Percentiles rank a stretch among this genome's conserved stretches.
Conservation (phyloP, 2,329 filamentous ascomycete species). For the Nemania diffusa region DNA sequence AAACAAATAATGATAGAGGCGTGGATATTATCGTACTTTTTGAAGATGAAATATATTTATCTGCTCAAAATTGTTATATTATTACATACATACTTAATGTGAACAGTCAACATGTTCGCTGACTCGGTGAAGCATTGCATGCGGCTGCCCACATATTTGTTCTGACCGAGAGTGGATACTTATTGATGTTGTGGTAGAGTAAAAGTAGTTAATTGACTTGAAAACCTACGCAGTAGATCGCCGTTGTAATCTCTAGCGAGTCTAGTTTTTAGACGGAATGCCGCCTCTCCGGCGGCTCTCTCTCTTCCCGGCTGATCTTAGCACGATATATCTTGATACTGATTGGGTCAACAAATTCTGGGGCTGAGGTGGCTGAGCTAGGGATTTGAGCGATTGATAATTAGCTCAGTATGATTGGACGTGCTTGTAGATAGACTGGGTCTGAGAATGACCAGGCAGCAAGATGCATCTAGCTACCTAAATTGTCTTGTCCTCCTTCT, state of each 20-base stretch:
- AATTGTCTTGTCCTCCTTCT: background rate
- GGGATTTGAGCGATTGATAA: slow-evolving; percentile 9
- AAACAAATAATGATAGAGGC: no score
- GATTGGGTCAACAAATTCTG: slow-evolving; percentile 1
- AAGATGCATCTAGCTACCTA: background rate
- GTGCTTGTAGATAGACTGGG: background rate
- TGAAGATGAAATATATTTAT: no score
- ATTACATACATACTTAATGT: no score
- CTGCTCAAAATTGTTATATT: no score
- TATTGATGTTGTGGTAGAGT: no score
- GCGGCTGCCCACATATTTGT: no score
- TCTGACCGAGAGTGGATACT: no score
- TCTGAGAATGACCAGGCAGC: background rate
- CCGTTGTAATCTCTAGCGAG: background rate
- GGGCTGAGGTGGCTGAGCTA: slow-evolving; percentile 15
- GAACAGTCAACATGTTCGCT: no score
- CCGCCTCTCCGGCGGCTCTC: slow-evolving; percentile 9
- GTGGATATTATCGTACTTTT: no score
- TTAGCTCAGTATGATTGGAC: slow-evolving; percentile 18
- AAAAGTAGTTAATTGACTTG: no score
- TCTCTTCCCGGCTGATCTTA: slow-evolving; percentile 18
- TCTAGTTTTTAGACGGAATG: slow-evolving; percentile 8
- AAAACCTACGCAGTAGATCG: background rate
- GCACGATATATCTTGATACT: slow-evolving; percentile 3
- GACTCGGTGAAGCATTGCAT: no score